Percentiles rank a stretch among this genome's conserved stretches.
phyloP scores from a whole-genome alignment of 805 yeast species.

The Cyberlindnera misumaiensis region DNA sequence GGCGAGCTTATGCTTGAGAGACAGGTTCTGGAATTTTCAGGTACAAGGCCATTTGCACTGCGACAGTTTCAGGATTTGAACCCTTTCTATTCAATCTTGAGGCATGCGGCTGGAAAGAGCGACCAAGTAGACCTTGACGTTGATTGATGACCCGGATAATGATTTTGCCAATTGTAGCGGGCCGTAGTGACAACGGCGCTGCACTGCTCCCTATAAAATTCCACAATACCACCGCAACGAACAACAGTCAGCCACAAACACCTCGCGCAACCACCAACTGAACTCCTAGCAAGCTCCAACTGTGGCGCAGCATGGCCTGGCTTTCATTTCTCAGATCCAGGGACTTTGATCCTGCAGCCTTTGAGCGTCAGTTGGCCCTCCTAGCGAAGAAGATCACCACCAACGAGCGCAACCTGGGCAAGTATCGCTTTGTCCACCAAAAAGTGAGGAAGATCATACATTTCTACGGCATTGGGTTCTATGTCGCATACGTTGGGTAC shows the following conservation, averaged over 20 bases:
- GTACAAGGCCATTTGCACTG: conserved; percentile 1
- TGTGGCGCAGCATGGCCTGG: too few species aligned
- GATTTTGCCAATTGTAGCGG: background rate
- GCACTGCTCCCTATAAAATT: too few species aligned
- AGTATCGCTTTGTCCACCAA: conserved; percentile 6
- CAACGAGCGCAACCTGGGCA: conserved; percentile 22
- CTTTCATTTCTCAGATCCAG: conserved; percentile 23
- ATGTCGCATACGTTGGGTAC: conserved; percentile 1
- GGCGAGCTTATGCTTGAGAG: conserved; percentile 4
- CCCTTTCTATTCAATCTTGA: conserved; percentile 3
- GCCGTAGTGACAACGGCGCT: too few species aligned
- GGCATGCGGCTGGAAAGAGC: background rate
- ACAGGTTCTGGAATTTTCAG: conserved; percentile 1
- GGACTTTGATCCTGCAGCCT: conserved; percentile 35
- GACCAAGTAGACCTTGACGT: conserved; percentile 3
- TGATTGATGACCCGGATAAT: background rate
- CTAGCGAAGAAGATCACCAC: conserved; percentile 30
- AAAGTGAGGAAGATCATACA: conserved; percentile 3
- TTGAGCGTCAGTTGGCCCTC: conserved; percentile 35
- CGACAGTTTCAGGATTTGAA: background rate
- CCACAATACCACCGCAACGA: background rate
- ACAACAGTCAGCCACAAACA: background rate
- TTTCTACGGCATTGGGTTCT: conserved; percentile 10
- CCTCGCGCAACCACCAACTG: background rate
- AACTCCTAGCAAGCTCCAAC: too few species aligned